These are phyloP conservation scores for Kodamaea leandrae DNA, from an alignment of 805 yeast species.

Conservation along the genomic window DNA sequence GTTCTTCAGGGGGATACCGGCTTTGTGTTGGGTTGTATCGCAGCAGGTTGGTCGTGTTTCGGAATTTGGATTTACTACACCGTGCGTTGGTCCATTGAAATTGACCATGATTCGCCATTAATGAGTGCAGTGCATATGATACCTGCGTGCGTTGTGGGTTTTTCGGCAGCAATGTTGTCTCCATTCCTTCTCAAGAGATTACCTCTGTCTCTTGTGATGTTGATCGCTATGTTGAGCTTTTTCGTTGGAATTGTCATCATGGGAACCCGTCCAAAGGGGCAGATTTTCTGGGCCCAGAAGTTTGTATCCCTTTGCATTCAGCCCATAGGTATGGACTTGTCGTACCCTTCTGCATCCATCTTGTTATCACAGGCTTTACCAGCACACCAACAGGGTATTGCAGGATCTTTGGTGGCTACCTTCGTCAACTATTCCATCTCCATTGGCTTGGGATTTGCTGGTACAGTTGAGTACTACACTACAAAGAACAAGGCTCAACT, in stretches of 20 bases:
- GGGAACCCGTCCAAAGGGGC: slow-evolving; percentile 19
- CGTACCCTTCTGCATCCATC: slow-evolving; percentile 19
- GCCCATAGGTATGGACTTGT: slow-evolving; percentile 20
- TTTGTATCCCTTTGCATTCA: slow-evolving; percentile 14
- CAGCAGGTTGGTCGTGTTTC: slow-evolving; percentile 21
- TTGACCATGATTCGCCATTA: slow-evolving; percentile 13
- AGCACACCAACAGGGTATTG: slow-evolving; percentile 17
- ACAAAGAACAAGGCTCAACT: slow-evolving; percentile 17
- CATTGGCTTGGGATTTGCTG: slow-evolving; percentile 36
- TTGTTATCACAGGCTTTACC: slow-evolving; percentile 15
- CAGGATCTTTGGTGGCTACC: slow-evolving; percentile 18
- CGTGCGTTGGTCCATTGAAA: slow-evolving; percentile 15
- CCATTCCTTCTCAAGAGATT: slow-evolving; percentile 10
- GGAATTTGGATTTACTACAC: slow-evolving; percentile 19
- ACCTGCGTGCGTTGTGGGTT: slow-evolving; percentile 17
- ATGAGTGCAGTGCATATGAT: slow-evolving; percentile 18
- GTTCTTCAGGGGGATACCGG: slow-evolving; percentile 16
- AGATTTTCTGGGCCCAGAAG: slow-evolving; percentile 19
- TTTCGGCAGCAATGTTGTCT: slow-evolving; percentile 13
- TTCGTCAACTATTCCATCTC: slow-evolving; percentile 24
- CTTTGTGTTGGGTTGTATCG: slow-evolving; percentile 17
- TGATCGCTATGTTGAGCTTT: slow-evolving; percentile 14
- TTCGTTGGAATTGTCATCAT: slow-evolving; percentile 13
- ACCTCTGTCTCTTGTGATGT: slow-evolving; percentile 15
- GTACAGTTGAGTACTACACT: slow-evolving; percentile 31